Evolutionary conservation across 805 yeast genomes (phyloP), one percentile per base, ranked within the genome.

Genomic region (Candida sonorensis): DNA sequence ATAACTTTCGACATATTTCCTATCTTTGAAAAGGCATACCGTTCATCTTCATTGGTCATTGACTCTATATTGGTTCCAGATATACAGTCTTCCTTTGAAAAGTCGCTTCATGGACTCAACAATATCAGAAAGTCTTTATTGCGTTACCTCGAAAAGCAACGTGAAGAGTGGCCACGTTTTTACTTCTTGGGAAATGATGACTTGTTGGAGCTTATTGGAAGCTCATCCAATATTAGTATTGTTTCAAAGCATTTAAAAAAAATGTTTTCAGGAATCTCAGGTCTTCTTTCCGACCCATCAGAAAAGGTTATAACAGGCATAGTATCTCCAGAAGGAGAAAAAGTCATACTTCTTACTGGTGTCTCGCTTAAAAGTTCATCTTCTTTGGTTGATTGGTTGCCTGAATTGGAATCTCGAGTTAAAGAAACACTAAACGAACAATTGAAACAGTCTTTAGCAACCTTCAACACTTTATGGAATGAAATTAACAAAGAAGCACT

Each of bases 131-230:
- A 67, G 33, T 78, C 95, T 0, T 62, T 90, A 10, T 66, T 77
- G 10, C 90, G 84, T 7, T 90, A 77, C 50, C 61, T 90, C 20
- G 97, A 88, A 44, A 71, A 69, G 23, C 94, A 88, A 50, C 62
- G 97, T 40, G 79, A 71, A 26, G 37, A 66, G 1, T 90, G 81
- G 46, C 88, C 95, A 1, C 66, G 97, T 29, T 79, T 87, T 35
- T 87, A 80, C 47, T 88, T 90, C 50, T 60, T 90, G 17, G 96
- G 97, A 5, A 90, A 90, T 51, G 95, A 87, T 38, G 96, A 90
- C 51, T 57, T 90, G 19, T 60, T 90, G 21, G 94, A 85, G 39
- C 70, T 90, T 24, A 69, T 90, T 22, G 95, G 97, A 2, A 69
- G 78, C 31, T 60, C 75, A 0, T 57, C 51, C 5, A 70, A 77